Base-by-base conservation (phyloP, 805 yeast genomes). In the Ogataea chonburiensis region DNA sequence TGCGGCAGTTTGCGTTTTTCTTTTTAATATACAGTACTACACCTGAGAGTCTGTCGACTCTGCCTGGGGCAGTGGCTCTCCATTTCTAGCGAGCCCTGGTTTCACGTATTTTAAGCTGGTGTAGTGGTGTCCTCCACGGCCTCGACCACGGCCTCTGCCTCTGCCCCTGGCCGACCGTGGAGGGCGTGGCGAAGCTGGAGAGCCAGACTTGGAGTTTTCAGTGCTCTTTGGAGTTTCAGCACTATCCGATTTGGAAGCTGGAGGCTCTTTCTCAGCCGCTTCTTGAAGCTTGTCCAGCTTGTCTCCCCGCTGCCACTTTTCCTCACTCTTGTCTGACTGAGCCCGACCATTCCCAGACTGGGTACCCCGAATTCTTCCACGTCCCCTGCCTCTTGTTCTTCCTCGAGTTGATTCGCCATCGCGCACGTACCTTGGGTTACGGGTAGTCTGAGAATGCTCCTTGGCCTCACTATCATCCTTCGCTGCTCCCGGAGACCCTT, bases 81-180 rank as follows among this genome's bases (percentile, higher is more conserved):
- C 52, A 18, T 42, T 45, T n/a, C 47, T 21, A 2, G 49, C 46
- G 7, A 51, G 43, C 5, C 55, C 57, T 4, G 57, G 57, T 34
- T 53, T 54, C 17, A 53, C 49, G 24, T 53, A 53, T 15, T 51
- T 51, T 22, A 45, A 34, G 22, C 47, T 46, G 8, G 46, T 39
- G 40, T 40, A 40, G 24, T 39, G 34, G 21, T 40, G 43, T 4
- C 28, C 23, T 7, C 35, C 30, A 15, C 43, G 43, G 5, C 27
- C 26, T 7, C 35, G 24, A 15, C 43, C 41, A 8, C 46, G 42
- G 17, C 46, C 47, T 13, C 47, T 21, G 7, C 52, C 45, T 24
- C 51, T 7, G 14, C 37, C 37, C 14, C 37, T 21, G n/a, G n/a
- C n/a, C 11, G 9, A 14, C 10, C 33, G 25, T 17, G 24, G 18